Evolutionary conservation across 495 filamentous ascomycete genomes (phyloP), one percentile per base, ranked within the genome.

Genomic region (Hyaloscypha finlandica): DNA sequence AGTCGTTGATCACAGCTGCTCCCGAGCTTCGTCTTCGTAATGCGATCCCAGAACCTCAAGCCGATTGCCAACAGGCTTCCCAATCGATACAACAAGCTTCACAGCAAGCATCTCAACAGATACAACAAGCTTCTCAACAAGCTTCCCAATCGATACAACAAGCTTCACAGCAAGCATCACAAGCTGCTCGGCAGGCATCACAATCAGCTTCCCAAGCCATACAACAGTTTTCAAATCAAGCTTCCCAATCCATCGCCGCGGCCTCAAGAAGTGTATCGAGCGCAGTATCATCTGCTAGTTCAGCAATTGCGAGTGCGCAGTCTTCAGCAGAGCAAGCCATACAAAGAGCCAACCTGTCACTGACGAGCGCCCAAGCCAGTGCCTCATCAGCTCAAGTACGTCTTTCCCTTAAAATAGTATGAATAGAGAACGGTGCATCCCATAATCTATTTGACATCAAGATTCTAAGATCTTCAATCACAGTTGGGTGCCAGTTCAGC

Each of bases 251-350:
- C 3, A 69, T 71, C 25, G 62, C 66, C 16, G 61, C 61, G 4
- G 68, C 68, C 11, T 70, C 68, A 19, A 67, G 68, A 67, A 71
- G 67, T 63, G 69, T 67, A 1, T 29, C 68, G 9, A 66, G 67
- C 25, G 64, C 67, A 5, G 32, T 69, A 31, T 69, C 68, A 19
- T 73, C 71, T 30, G 71, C 71, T 8, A 68, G 59, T 52, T 66
- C 65, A 4, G 69, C 61, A 1, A 59, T 71, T 16, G 42, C 61
- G 19, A 66, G 63, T 56, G 63, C 62, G 9, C 65, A 73, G 35
- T 66, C 69, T n/a, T 74, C 71, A 29, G 71, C 71, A 14, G 29
- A 31, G 8, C 25, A 54, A n/a, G 71, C 71, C 8, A 63, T 73
- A 35, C 62, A 60, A 32, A 32, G 55, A 59, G 69, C 69, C 54